phyloP scores from a whole-genome alignment of 371 early-diverging fungal genomes.

The Neoconidiobolus thromboides region DNA sequence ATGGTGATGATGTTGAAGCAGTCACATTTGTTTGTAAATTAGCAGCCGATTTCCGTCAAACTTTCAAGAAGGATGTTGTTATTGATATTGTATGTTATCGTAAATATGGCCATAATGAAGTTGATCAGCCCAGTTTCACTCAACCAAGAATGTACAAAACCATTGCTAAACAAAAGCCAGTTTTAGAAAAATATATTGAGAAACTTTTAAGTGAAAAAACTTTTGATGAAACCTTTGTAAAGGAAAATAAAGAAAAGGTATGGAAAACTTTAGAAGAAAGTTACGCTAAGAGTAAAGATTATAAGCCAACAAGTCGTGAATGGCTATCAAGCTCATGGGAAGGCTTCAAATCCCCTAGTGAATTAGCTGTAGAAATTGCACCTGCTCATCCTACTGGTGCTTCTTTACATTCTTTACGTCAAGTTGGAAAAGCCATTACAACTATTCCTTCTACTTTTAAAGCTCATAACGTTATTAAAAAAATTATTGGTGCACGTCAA shows the following conservation, averaged over 20 bases:
- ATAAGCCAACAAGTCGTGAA: slow-evolving; percentile 71
- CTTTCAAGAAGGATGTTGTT: slow-evolving; percentile 88
- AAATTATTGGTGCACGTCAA: slow-evolving; percentile 65
- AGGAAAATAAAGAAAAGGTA: slow-evolving; percentile 70
- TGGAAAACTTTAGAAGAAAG: slow-evolving; percentile 82
- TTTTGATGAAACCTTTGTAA: slow-evolving; percentile 59
- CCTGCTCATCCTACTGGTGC: slow-evolving; percentile 67
- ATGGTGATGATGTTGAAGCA: slow-evolving; percentile 92
- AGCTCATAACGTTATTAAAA: slow-evolving; percentile 65
- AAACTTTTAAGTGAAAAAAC: slow-evolving; percentile 68
- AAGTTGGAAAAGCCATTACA: slow-evolving; percentile 62
- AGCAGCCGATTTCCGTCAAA: slow-evolving; percentile 89
- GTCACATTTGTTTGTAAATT: slow-evolving; percentile 84
- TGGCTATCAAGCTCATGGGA: slow-evolving; percentile 91
- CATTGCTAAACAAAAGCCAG: slow-evolving; percentile 65
- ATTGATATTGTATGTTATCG: slow-evolving; percentile 94
- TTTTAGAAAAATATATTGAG: slow-evolving; percentile 59
- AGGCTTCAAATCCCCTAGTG: slow-evolving; percentile 65
- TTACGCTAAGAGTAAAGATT: slow-evolving; percentile 71
- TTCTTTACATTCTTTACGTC: slow-evolving; percentile 40
- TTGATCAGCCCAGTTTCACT: slow-evolving; percentile 94
- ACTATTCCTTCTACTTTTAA: slow-evolving; percentile 70
- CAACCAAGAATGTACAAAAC: slow-evolving; percentile 93
- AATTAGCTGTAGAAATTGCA: slow-evolving; percentile 45
- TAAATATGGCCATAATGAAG: slow-evolving; percentile 95